These are phyloP conservation scores for Chalciporus piperatoides DNA, from an alignment of 1,284 basidiomycete genomes.

Conservation along the genomic window DNA sequence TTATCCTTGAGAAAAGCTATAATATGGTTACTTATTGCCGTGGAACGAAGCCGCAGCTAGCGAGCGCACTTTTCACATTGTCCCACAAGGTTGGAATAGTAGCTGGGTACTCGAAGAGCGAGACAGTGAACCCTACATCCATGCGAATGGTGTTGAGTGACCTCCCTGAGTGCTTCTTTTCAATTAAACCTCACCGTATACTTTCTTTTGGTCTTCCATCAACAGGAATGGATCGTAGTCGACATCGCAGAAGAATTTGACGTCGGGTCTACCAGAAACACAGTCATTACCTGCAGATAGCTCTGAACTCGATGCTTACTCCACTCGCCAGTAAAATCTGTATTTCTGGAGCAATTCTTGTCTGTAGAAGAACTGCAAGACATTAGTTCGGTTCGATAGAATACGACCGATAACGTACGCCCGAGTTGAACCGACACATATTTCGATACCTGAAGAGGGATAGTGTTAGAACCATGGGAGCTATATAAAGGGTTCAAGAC, in stretches of 20 bases:
- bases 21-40: neutral
- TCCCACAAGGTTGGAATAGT: constrained; percentile 89
- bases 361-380: constrained; percentile 76
- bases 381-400: constrained; percentile 1
- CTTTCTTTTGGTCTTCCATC: constrained; percentile 86
- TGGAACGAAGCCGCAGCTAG: neutral
- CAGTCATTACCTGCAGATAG: neutral
- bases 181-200: constrained; percentile 56
- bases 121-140: constrained; percentile 74
- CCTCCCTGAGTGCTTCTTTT: neutral
- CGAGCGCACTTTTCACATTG: constrained; percentile 56
- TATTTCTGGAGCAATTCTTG: constrained; percentile 79
- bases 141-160: neutral
- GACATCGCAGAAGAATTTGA: constrained; percentile 85
- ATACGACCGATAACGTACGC: constrained; percentile 48
- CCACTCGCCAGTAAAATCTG: constrained; percentile 91
- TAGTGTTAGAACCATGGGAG: constrained; percentile 6
- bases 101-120: constrained; percentile 79
- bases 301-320: constrained; percentile 38
- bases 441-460: constrained; percentile 61
- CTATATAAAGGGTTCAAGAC: constrained; percentile 24
- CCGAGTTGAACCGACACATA: constrained; percentile 95
- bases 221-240: constrained; percentile 86
- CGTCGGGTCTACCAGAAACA: constrained; percentile 55
- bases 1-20: constrained; percentile 75